These are phyloP conservation scores for Halophytophthora batemanensis DNA, from an alignment of 352 stramenopile genomes.

Conservation along the genomic window DNA sequence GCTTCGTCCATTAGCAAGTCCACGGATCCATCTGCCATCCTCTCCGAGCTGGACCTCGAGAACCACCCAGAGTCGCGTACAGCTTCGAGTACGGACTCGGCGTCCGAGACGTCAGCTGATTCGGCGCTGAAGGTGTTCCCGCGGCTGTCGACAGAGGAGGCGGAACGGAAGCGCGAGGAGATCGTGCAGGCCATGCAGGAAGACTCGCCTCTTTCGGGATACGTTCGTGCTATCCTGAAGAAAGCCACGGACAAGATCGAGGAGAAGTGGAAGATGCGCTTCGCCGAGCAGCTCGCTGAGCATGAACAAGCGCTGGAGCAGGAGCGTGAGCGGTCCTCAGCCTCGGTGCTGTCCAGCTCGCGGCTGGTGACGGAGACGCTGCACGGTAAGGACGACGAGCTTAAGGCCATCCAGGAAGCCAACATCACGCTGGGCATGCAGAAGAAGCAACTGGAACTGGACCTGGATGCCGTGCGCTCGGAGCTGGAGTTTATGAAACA, in stretches of 20 bases:
- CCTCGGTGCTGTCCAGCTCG: slow-evolving; percentile 63
- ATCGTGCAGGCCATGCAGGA: slow-evolving; percentile 39
- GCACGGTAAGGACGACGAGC: slow-evolving; percentile 71
- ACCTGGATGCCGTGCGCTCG: slow-evolving; percentile 54
- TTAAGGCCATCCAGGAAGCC: slow-evolving; percentile 70
- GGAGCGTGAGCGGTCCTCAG: slow-evolving; percentile 62
- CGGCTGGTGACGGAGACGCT: slow-evolving; percentile 67
- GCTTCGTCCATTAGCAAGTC: slow-evolving; percentile 11
- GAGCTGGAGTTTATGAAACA: slow-evolving; percentile 74
- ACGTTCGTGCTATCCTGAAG: slow-evolving; percentile 69
- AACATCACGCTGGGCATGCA: slow-evolving; percentile 53
- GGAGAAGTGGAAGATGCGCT: slow-evolving; percentile 76
- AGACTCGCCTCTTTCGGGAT: slow-evolving; percentile 71
- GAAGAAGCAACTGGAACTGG: slow-evolving; percentile 72
- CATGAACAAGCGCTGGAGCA: slow-evolving; percentile 63
- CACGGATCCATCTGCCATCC: slow-evolving; percentile 8
- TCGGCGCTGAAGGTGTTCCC: slow-evolving; percentile 36
- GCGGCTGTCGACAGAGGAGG: slow-evolving; percentile 24
- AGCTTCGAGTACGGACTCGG: slow-evolving; percentile 20
- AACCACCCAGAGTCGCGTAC: slow-evolving; percentile 19
- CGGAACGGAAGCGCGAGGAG: slow-evolving; percentile 34
- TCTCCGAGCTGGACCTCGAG: slow-evolving; percentile 23
- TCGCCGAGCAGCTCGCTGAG: slow-evolving; percentile 63
- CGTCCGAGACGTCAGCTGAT: slow-evolving; percentile 26
- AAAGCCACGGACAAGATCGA: slow-evolving; percentile 81